Evolutionary conservation across 257 asterid species (phyloP).

Genomic region (Linaria vulgaris): DNA sequence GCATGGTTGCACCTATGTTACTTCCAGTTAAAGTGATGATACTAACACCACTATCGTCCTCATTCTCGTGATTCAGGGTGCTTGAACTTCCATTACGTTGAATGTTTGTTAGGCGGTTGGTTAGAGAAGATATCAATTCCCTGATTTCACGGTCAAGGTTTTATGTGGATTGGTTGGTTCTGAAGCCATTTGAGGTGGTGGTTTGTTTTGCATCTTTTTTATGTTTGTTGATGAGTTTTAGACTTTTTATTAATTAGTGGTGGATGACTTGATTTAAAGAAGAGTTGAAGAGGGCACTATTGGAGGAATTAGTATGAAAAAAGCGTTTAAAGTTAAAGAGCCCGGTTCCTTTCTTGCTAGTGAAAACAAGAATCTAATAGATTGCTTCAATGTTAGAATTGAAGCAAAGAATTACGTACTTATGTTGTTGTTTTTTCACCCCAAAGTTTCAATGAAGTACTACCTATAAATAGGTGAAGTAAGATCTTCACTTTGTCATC

Average conservation of each 20-base stretch:
- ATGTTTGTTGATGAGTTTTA: too few relatives aligned
- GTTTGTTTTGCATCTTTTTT: too few relatives aligned
- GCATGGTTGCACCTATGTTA: conserved; percentile 89
- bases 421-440: too few relatives aligned
- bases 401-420: conserved; percentile 50
- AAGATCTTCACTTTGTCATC: too few relatives aligned
- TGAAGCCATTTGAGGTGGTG: too few relatives aligned
- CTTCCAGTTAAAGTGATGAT: conserved; percentile 82
- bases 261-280: conserved; percentile 23
- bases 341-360: conserved; percentile 31
- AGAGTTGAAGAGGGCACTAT: conserved; percentile 3
- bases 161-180: conserved; percentile 30
- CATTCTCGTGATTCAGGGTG: conserved; percentile 29
- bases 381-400: conserved; percentile 2
- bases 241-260: background rate
- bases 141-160: conserved; percentile 54
- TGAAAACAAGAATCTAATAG: conserved; percentile 39
- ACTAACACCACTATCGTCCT: conserved; percentile 51
- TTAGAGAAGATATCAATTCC: conserved; percentile 60
- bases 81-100: conserved; percentile 42
- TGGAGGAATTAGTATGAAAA: conserved; percentile 1
- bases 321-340: conserved; percentile 20
- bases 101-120: conserved; percentile 46
- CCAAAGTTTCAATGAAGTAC: too few relatives aligned
- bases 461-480: too few relatives aligned